Conservation (phyloP, 371 early-diverging fungal species). For the Basidiobolus heterosporus region DNA sequence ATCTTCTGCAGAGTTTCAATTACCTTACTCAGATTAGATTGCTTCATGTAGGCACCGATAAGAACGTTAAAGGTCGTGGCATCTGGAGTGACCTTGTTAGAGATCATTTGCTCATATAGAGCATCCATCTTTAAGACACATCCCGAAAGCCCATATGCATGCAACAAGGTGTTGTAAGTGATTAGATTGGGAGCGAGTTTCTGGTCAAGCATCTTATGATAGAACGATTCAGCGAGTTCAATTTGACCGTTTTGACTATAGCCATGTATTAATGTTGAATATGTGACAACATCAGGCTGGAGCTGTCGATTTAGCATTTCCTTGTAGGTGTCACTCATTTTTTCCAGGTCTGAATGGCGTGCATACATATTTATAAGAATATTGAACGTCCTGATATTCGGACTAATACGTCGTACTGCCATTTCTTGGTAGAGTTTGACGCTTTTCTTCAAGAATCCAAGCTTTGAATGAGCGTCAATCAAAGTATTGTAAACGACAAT, state of each 20-base stretch:
- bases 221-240: no score
- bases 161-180: no score
- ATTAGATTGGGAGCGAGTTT: no score
- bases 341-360: neutral
- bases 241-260: neutral
- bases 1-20: no score
- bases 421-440: neutral
- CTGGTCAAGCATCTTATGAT: no score
- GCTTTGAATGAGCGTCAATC: neutral
- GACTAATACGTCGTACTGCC: neutral
- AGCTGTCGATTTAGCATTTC: neutral
- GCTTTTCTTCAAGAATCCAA: neutral
- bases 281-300: constrained; percentile 4
- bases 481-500: constrained; percentile 3
- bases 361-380: constrained; percentile 4
- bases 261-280: constrained; percentile 3
- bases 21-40: no score
- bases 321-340: neutral
- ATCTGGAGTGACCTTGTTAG: no score
- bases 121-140: no score
- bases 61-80: no score
- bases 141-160: no score
- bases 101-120: no score
- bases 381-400: constrained; percentile 2
- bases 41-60: no score